Evolutionary conservation across 2,329 filamentous ascomycete species (phyloP), one percentile per base, ranked within the genome.

Genomic region (Talaromyces amestolkiae): DNA sequence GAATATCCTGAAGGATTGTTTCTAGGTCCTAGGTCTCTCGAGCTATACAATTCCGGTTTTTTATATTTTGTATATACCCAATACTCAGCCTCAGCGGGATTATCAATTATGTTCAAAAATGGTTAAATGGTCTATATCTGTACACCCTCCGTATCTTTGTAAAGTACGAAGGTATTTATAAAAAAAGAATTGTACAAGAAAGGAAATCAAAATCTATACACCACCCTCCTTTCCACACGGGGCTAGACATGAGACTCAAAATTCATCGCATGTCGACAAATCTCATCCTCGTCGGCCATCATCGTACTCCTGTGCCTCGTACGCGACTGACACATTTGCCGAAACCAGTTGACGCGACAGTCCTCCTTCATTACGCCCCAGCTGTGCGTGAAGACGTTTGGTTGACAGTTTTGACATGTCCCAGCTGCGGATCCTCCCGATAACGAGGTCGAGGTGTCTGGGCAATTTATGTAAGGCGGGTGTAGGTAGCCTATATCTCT

Each of bases 401-500:
- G 87, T 24, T 89, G 85, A 77, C 94, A 98, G 70, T 91, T 91
- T 70, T 86, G 89, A 77, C 94, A 98, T 78, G 98, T 98, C 7
- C 56, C 56, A 1, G 56, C 43, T 6, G 37, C 19, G 13, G 56
- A 41, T 24, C 27, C 49, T 3, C 3, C 27, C 3, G 56, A 17
- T 1, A 35, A 43, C 5, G 56, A 58, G 33, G 56, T 3, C 59
- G 92, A 91, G 61, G 91, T 96, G 80, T 96, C 97, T 67, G 95
- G 95, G 76, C 95, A 99, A 82, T 99, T 99, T 84, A 96, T 96
- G 81, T 96, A 99, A 53, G 95, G 95, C 61, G 98, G 93, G 72
- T 99, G 95, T 74, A 97, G 93, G 81, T 99, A 99, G 66, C 95
- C 95, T 71, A 99, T 98, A 76, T 99, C 95, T 64, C 94, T 93